Base-by-base conservation (phyloP, 2,329 filamentous ascomycete species). In the Aspergillus sp. region DNA sequence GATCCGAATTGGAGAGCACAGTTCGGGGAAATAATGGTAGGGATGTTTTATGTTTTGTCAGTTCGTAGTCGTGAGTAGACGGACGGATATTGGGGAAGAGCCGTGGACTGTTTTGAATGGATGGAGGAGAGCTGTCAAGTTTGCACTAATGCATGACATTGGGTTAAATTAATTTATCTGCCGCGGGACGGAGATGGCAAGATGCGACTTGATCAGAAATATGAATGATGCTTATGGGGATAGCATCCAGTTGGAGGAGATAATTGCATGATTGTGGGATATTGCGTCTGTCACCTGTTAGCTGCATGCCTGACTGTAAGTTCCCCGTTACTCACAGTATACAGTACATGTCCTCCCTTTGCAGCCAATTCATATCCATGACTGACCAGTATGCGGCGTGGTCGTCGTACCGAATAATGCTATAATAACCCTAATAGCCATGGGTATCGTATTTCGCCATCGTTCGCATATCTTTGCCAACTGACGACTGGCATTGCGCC, bases 101-200 rank as follows among this genome's bases (percentile, higher is more conserved):
- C 34, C 17, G 24, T 22, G 17, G 27, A 11, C 12, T 27, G 20
- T 20, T 50, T 15, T 30, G 9, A 41, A 46, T 61, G 50, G 57
- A 63, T 61, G 40, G 42, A 22, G 27, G 42, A 34, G 42, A 7
- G 48, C 19, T 33, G 8, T 19, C 33, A 41, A 34, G 27, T 24
- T 37, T 45, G 48, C 57, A 59, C 62, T 63, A 64, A 64, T 64
- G 62, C 62, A 64, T 53, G 54, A 58, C 57, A 64, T 48, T 20
- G 17, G 24, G 15, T 61, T 44, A 33, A 22, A n/a, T 51, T 50
- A 46, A 30, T 27, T 33, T 42, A 24, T 19, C 49, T 19, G 49
- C 11, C 33, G 37, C 12, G 19, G 15, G 37, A 33, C 7, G 30
- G n/a, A 19, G 30, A 48, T 33, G 27, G 27, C 30, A 34, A 34